Base-by-base conservation (phyloP, 345 rosid genomes). In the Populus deltoides region DNA sequence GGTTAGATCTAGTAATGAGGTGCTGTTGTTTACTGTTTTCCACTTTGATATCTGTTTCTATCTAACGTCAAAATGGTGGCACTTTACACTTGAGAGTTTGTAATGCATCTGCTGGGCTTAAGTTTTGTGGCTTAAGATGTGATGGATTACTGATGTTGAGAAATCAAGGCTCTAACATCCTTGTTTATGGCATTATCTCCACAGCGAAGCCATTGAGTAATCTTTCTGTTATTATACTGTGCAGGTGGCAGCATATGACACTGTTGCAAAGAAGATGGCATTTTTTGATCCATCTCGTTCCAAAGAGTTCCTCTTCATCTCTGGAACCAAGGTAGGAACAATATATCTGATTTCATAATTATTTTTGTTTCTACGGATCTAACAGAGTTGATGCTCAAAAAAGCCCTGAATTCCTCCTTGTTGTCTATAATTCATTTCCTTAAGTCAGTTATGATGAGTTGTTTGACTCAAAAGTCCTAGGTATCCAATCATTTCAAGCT, bases 171-270 rank as follows among this genome's bases (percentile, higher is more conserved):
- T 35, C 49, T 15, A 36, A 31, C 24, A 18, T 25, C 36, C 24
- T 27, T 65, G 3, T 33, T 20, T 24, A 25, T 13, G 16, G 29
- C 4, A 20, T 20, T 20, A 20, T 31, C 29, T 10, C 20, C 17
- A 1, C 53, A 5, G 2, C 22, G 8, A 18, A 79, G 25, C 62
- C 55, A 15, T 67, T 12, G 55, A 53, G 17, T 13, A 41, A 27
- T 45, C 20, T 33, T 59, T 74, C 27, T 35, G 53, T 24, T 24
- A 10, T 35, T 68, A 18, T 25, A n/a, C 24, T 33, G 41, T 59
- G 36, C 86, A 93, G 99, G 98, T 96, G 70, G 98, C 99, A 76
- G 98, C 99, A 68, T 96, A 96, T 77, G 97, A 96, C 82, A 92
- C 82, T 1, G 79, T 77, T 29, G 97, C 84, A 71, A 92, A 90